Evolutionary conservation across 805 yeast species (phyloP).

Genomic region (Priceomyces medius): DNA sequence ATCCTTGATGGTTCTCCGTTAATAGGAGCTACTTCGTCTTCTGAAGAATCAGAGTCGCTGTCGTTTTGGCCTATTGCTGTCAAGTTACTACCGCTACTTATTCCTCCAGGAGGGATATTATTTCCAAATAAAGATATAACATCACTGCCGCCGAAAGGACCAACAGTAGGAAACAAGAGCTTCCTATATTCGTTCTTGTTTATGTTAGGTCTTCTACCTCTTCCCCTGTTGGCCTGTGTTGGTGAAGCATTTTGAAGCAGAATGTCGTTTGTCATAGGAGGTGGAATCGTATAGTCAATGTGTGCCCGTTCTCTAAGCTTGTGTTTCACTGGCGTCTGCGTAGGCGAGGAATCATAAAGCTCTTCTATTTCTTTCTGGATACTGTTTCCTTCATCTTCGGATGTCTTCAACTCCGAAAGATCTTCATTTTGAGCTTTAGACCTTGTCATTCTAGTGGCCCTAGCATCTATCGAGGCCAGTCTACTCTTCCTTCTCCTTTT

Average conservation of each 20-base stretch:
- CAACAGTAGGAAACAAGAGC: constrained; percentile 87
- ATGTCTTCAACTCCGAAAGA: constrained; percentile 8
- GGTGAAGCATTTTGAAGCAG: constrained; percentile 23
- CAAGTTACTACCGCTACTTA: constrained; percentile 22
- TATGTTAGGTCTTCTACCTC: constrained; percentile 39
- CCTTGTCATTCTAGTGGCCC: constrained; percentile 18
- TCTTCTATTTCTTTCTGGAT: constrained; percentile 68
- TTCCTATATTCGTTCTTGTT: constrained; percentile 52
- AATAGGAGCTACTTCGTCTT: constrained; percentile 53
- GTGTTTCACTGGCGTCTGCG: constrained; percentile 44
- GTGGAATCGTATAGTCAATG: constrained; percentile 79
- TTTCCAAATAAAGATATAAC: constrained; percentile 80
- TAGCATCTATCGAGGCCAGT: constrained; percentile 24
- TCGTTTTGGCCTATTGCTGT: constrained; percentile 35
- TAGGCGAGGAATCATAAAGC: constrained; percentile 60
- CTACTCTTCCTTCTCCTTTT: constrained; percentile 17
- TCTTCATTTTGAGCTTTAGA: constrained; percentile 11
- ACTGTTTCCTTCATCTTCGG: constrained; percentile 32
- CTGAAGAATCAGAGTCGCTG: constrained; percentile 61
- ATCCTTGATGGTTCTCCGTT: constrained; percentile 32
- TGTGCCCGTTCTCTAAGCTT: constrained; percentile 52
- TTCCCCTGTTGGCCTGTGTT: constrained; percentile 21
- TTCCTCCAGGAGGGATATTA: constrained; percentile 52
- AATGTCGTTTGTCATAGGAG: constrained; percentile 58
- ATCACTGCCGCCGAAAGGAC: constrained; percentile 97